These are phyloP conservation scores for Cadophora malorum DNA, from an alignment of 2,329 filamentous ascomycete species.

Conservation along the genomic window DNA sequence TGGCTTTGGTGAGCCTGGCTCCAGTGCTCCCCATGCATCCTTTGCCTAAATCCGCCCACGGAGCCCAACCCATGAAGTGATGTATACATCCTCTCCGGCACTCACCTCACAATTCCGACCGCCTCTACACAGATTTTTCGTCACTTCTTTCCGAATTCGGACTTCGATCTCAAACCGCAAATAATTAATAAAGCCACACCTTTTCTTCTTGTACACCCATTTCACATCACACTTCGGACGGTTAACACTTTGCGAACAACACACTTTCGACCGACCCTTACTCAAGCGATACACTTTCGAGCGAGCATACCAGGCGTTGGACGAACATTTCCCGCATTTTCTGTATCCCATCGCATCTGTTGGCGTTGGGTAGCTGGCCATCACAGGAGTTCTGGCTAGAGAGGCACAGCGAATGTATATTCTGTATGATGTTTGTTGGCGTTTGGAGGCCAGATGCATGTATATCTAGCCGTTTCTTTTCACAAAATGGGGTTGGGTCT, in stretches of 20 bases:
- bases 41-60: constrained; percentile 11
- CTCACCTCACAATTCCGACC: background rate
- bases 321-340: background rate
- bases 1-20: constrained; percentile 10
- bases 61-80: background rate
- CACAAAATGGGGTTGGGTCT: background rate
- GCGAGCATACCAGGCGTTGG: constrained; percentile 9
- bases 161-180: background rate
- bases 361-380: constrained; percentile 9
- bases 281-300: constrained; percentile 3
- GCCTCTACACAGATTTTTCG: background rate
- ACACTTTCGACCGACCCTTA: background rate
- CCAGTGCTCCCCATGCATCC: constrained; percentile 21
- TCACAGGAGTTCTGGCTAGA: background rate
- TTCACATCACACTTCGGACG: constrained; percentile 13
- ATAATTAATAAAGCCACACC: background rate
- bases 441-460: background rate
- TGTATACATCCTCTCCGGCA: background rate
- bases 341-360: constrained; percentile 4
- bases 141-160: background rate
- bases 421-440: constrained; percentile 2
- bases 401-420: background rate
- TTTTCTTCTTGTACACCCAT: constrained; percentile 13
- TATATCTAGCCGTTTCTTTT: background rate
- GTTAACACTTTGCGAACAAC: background rate